These are phyloP conservation scores for Hypoxylon sp. DNA, from an alignment of 2,329 filamentous ascomycete species.

Conservation along the genomic window DNA sequence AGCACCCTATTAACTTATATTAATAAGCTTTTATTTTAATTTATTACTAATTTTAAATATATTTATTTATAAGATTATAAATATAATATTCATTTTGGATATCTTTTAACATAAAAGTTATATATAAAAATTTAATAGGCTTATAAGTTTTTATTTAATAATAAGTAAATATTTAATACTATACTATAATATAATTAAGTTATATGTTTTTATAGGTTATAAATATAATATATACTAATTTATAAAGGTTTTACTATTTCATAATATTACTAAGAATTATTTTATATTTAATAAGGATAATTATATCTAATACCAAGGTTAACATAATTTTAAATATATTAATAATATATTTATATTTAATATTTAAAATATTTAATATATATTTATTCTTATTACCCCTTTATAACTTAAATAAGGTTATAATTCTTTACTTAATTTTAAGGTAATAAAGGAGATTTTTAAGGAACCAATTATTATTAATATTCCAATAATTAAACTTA, in stretches of 20 bases:
- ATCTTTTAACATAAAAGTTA: background rate
- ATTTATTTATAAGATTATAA: background rate
- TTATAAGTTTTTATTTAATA: background rate
- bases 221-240: background rate
- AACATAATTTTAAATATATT: too few species aligned
- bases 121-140: background rate
- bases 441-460: background rate
- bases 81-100: too few species aligned
- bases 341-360: constrained; percentile 5
- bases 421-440: background rate
- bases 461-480: background rate
- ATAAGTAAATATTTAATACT: background rate
- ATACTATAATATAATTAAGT: too few species aligned
- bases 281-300: constrained; percentile 4
- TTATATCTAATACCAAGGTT: background rate
- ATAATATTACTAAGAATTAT: background rate
- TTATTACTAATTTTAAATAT: background rate
- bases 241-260: background rate
- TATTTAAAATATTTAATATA: background rate
- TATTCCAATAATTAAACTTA: background rate
- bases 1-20: background rate
- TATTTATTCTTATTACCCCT: constrained; percentile 4
- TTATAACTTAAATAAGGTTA: background rate
- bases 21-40: background rate
- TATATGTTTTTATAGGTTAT: background rate